Evolutionary conservation across 305 asterid genomes (phyloP).

Genomic region (Rubia peregrina): DNA sequence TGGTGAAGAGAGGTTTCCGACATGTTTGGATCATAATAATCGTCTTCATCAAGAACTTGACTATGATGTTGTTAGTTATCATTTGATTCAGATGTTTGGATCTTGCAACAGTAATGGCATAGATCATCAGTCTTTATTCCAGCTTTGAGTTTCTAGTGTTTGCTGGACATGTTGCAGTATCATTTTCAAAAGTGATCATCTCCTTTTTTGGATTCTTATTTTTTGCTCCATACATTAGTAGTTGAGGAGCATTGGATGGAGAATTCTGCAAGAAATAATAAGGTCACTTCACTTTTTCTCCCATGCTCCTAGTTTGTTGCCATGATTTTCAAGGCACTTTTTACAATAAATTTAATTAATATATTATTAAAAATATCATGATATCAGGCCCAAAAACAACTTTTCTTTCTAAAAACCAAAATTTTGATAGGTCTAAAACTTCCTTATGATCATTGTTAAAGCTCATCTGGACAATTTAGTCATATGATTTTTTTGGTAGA

Average conservation of each 20-base stretch:
- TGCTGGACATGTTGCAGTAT: background rate
- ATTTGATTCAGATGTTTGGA: constrained; percentile 48
- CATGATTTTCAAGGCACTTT: too few species aligned
- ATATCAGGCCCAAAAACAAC: too few species aligned
- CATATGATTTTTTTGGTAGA: too few species aligned
- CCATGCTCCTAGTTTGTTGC: too few species aligned
- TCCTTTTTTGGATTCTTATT: background rate
- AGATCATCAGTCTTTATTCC: constrained; percentile 4
- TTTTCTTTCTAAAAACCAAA: too few species aligned
- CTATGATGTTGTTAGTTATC: constrained; percentile 37
- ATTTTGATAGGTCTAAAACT: too few species aligned
- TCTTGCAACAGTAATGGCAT: constrained; percentile 15
- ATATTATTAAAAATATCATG: too few species aligned
- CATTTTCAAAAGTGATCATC: background rate
- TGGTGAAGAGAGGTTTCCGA: constrained; percentile 35
- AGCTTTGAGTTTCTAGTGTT: background rate
- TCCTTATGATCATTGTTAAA: too few species aligned
- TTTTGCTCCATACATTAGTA: background rate
- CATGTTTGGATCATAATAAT: constrained; percentile 25
- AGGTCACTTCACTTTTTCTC: constrained; percentile 1
- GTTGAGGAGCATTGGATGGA: background rate
- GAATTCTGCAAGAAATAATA: background rate
- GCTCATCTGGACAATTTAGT: too few species aligned
- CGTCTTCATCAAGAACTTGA: constrained; percentile 37
- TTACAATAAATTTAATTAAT: too few species aligned